Conservation (phyloP, 2,329 filamentous ascomycete genomes). For the Trichoderma asperellum region DNA sequence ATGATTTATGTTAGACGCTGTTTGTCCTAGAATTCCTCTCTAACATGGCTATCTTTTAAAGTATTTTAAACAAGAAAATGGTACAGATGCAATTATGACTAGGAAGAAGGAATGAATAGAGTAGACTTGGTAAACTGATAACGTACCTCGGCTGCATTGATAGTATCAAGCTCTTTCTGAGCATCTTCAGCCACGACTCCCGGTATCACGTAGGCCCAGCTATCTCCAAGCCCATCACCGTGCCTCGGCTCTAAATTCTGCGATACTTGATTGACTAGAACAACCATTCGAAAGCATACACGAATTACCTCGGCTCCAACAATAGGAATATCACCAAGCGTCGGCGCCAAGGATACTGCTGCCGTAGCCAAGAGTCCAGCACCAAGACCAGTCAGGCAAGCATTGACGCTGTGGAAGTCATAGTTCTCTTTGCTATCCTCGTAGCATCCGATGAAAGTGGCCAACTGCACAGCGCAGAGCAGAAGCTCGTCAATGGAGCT, state of each 20-base stretch:
- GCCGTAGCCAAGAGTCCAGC: background rate
- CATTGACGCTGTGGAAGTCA: background rate
- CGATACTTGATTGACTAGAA: background rate
- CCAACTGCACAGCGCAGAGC: background rate
- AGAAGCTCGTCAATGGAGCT: background rate
- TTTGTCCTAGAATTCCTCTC: too few relatives aligned
- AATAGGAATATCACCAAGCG: background rate
- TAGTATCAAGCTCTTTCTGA: slow-evolving; percentile 45
- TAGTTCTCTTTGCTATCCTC: background rate
- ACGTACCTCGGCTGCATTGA: background rate
- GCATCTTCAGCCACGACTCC: slow-evolving; percentile 39
- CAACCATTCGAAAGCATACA: background rate
- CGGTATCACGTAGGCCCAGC: slow-evolving; percentile 49
- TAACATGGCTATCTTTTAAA: slow-evolving; percentile 29
- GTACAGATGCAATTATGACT: background rate
- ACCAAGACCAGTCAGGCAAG: background rate
- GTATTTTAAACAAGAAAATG: background rate
- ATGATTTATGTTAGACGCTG: background rate
- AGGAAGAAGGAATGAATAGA: background rate
- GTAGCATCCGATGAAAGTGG: background rate
- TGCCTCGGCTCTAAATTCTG: background rate
- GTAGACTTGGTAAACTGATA: background rate
- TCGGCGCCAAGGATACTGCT: background rate
- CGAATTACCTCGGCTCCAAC: background rate
- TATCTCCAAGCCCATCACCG: slow-evolving; percentile 18